Evolutionary conservation across 345 rosid genomes (phyloP).

Genomic region (Pseudoturritis turrita): DNA sequence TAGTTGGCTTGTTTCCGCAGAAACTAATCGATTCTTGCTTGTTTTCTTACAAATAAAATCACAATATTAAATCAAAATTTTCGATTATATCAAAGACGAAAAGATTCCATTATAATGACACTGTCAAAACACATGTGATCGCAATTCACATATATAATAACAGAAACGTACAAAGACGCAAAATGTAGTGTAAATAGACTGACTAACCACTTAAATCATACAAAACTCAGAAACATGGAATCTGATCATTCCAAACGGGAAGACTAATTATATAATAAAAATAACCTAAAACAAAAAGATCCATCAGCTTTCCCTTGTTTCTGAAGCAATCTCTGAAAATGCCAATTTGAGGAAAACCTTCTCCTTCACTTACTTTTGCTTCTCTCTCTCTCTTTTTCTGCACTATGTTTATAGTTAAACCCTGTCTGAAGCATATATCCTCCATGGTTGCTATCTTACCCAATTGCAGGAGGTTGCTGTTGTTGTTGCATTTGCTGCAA

Average conservation of each 20-base stretch:
- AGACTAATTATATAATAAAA: not conserved
- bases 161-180: conserved; percentile 9
- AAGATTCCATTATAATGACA: too few relatives aligned
- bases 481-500: too few relatives aligned
- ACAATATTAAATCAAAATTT: too few relatives aligned
- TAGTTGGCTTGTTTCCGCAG: too few relatives aligned
- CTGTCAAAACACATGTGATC: conserved; percentile 11
- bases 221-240: conserved; percentile 28
- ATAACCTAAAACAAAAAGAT: conserved; percentile 14
- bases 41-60: too few relatives aligned
- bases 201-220: conserved; percentile 19
- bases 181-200: not conserved
- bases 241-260: conserved; percentile 13
- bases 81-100: too few relatives aligned
- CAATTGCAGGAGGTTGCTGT: too few relatives aligned
- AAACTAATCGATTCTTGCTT: too few relatives aligned
- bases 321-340: conserved; percentile 31
- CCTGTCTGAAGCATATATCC: conserved; percentile 17
- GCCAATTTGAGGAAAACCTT: conserved; percentile 19
- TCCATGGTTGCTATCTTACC: conserved; percentile 5
- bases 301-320: conserved; percentile 13
- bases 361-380: conserved; percentile 1
- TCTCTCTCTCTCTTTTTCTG: conserved; percentile 14
- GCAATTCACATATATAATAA: conserved; percentile 11
- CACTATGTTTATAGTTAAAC: conserved; percentile 13